Percentiles rank a stretch among this genome's conserved stretches.
These are phyloP conservation scores for Leccinum griseonigrum DNA, from an alignment of 1,284 basidiomycete species.

Conservation along the genomic window DNA sequence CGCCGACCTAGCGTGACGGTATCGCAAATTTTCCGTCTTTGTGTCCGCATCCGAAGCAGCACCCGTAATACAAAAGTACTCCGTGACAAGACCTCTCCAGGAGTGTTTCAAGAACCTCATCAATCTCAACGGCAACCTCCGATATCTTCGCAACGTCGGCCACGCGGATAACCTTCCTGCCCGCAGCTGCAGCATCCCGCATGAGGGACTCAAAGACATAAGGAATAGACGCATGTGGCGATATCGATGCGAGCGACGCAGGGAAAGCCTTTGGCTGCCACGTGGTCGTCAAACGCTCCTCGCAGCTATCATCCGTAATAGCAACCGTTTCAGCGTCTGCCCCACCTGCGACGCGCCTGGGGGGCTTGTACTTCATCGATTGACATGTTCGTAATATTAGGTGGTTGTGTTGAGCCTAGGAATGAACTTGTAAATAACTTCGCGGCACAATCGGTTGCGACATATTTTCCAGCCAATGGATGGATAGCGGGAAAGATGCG, in stretches of 20 bases:
- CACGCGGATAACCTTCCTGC: slow-evolving; percentile 21
- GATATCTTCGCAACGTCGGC: slow-evolving; percentile 22
- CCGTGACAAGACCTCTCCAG: slow-evolving; percentile 19
- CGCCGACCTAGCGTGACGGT: slow-evolving; percentile 16
- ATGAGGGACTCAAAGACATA: slow-evolving; percentile 19
- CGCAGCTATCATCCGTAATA: slow-evolving; percentile 24
- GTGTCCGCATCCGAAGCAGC: slow-evolving; percentile 21
- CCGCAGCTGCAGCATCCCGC: slow-evolving; percentile 15
- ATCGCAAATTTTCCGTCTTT: slow-evolving; percentile 18
- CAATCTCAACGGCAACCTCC: slow-evolving; percentile 17
- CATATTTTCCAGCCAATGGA: too few relatives aligned
- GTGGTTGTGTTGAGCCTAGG: too few relatives aligned
- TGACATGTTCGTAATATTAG: too few relatives aligned
- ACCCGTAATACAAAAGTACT: slow-evolving; percentile 25
- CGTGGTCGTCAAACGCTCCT: slow-evolving; percentile 25
- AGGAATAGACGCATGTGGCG: slow-evolving; percentile 10
- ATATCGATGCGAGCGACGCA: slow-evolving; percentile 5
- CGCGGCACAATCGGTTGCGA: too few relatives aligned
- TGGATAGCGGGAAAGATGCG: too few relatives aligned
- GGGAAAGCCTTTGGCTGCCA: slow-evolving; percentile 30
- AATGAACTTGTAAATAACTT: too few relatives aligned
- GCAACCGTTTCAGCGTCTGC: slow-evolving; percentile 24
- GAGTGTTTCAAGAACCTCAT: slow-evolving; percentile 14
- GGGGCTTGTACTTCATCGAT: too few relatives aligned
- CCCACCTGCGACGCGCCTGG: too few relatives aligned